Percentiles rank a stretch among this genome's conserved stretches.
Conservation (phyloP, 306 rosid genomes). For the Psophocarpus tetragonolobus region DNA sequence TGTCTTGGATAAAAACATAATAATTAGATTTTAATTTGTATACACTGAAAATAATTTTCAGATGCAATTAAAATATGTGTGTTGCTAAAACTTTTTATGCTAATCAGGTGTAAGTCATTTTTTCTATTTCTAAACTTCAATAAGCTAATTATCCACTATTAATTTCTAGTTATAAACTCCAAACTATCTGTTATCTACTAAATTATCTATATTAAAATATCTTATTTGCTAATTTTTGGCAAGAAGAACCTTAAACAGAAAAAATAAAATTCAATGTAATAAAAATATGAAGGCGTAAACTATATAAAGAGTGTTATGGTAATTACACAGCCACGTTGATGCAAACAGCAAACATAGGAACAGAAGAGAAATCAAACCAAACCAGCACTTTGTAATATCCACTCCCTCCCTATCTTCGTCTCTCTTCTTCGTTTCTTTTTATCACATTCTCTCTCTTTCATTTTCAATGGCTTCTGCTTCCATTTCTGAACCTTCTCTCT, state of each 20-base stretch:
- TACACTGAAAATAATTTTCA: too few species aligned
- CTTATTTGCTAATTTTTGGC: neutral
- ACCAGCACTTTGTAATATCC: slow-evolving; percentile 46
- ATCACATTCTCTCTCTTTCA: slow-evolving; percentile 16
- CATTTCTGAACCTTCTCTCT: slow-evolving; percentile 35
- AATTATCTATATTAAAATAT: neutral
- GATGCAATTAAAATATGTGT: too few species aligned
- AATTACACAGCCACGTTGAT: slow-evolving; percentile 14
- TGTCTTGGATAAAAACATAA: neutral
- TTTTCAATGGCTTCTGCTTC: slow-evolving; percentile 49
- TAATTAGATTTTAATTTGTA: too few species aligned
- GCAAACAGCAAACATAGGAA: neutral
- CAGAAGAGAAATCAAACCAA: slow-evolving; percentile 24
- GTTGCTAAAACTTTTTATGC: too few species aligned
- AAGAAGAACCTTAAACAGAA: neutral
- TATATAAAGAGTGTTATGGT: slow-evolving; percentile 16
- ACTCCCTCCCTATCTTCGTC: slow-evolving; percentile 56
- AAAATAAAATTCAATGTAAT: neutral
- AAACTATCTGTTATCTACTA: neutral
- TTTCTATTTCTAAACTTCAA: neutral
- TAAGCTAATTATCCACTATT: neutral
- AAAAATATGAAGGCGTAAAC: neutral
- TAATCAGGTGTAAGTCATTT: too few species aligned
- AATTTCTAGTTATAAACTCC: neutral
- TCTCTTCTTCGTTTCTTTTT: neutral